phyloP scores from a whole-genome alignment of 805 yeast species.

The Suhomyces sp. region DNA sequence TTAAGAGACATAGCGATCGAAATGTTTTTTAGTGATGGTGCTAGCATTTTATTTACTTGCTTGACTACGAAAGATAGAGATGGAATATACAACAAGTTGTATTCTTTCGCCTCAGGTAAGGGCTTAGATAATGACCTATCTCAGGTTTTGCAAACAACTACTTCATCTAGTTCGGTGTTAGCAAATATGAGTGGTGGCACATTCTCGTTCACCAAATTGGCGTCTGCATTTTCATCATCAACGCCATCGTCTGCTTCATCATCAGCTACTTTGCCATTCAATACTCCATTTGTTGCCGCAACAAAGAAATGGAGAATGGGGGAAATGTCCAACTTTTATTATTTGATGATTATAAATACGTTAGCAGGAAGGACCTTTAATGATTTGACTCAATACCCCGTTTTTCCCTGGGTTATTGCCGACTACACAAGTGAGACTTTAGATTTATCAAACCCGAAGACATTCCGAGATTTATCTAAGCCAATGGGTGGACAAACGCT shows the following conservation, averaged over 20 bases:
- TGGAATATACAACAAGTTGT: constrained; percentile 48
- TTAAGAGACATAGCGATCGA: constrained; percentile 81
- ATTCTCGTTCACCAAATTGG: constrained; percentile 26
- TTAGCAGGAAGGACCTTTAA: constrained; percentile 87
- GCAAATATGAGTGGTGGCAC: constrained; percentile 6
- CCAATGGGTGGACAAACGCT: constrained; percentile 89
- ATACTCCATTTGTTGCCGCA: constrained; percentile 37
- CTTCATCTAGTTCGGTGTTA: constrained; percentile 3
- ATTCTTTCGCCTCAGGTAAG: constrained; percentile 47
- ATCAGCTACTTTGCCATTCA: constrained; percentile 23
- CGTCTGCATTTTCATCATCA: constrained; percentile 16
- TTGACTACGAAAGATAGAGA: constrained; percentile 55
- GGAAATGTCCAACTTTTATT: constrained; percentile 78
- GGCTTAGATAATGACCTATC: constrained; percentile 56
- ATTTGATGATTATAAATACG: constrained; percentile 75
- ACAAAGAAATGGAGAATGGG: constrained; percentile 77
- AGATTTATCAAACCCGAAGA: constrained; percentile 60
- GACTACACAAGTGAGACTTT: constrained; percentile 72
- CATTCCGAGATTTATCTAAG: constrained; percentile 73
- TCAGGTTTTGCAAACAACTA: constrained; percentile 48
- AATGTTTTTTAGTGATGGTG: constrained; percentile 70
- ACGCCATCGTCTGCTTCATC: constrained; percentile 16
- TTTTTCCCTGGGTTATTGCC: constrained; percentile 88
- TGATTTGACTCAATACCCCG: constrained; percentile 87
- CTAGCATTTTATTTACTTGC: constrained; percentile 68